Evolutionary conservation across 139 green algal genomes (phyloP), one percentile per base, ranked within the genome.

Genomic region (Ettlia oleoabundans): DNA sequence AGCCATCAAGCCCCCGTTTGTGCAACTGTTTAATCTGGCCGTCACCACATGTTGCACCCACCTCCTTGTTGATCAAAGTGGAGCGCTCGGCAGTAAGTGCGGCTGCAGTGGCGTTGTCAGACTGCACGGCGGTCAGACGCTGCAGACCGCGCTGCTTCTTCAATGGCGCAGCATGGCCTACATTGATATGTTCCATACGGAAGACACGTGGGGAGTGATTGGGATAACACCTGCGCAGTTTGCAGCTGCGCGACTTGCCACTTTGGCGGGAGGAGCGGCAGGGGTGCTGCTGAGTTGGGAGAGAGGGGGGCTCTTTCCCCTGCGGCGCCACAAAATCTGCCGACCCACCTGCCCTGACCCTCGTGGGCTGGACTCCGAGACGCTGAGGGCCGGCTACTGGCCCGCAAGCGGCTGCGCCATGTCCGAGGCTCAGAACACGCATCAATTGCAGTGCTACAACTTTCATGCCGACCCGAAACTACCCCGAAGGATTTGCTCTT

Each of bases 11-110:
- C n/a, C n/a, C n/a, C n/a, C n/a, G n/a, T n/a, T n/a, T n/a, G n/a
- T n/a, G n/a, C n/a, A n/a, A n/a, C n/a, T n/a, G n/a, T n/a, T n/a
- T n/a, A n/a, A n/a, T n/a, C n/a, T n/a, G n/a, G n/a, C n/a, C n/a
- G n/a, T n/a, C n/a, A n/a, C n/a, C n/a, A n/a, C n/a, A n/a, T n/a
- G n/a, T n/a, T n/a, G n/a, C n/a, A n/a, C 72, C 9, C 73, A 80
- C 73, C 83, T 94, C 90, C 51, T 93, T 85, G 65, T 93, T 94
- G 24, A 93, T 92, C 32, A 94, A 66, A 3, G 72, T 51, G 30
- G 78, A 89, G 35, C 89, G 82, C 67, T 93, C 90, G 3, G 47
- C 26, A n/a, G 83, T 87, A 30, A 84, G 64, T n/a, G n/a, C n/a
- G 9, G 38, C 28, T 4, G 33, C 10, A 8, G 41, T 62, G 35